Evolutionary conservation across 345 rosid genomes (phyloP).

Genomic region (Melaleuca quinquenervia): DNA sequence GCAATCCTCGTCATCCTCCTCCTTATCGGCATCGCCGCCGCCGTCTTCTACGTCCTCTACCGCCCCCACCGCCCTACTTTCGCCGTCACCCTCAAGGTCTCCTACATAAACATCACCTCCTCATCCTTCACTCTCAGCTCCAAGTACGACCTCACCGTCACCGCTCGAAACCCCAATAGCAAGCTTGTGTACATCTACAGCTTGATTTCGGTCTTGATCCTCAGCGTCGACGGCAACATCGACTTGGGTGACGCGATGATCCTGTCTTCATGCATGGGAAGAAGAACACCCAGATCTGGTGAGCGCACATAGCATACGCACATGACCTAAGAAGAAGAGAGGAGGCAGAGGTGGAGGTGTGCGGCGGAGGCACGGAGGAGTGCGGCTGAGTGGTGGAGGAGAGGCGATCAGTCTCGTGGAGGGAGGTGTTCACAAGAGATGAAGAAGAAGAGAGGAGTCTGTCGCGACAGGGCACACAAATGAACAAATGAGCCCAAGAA

Average conservation of each 20-base stretch:
- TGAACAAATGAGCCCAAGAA: too few species aligned
- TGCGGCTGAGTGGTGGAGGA: too few species aligned
- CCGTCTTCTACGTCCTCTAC: conserved; percentile 22
- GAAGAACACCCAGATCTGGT: too few species aligned
- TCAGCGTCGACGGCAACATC: conserved; percentile 18
- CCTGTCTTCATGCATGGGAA: conserved; percentile 45
- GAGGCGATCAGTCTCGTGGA: too few species aligned
- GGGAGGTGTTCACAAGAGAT: too few species aligned
- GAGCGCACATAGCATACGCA: too few species aligned
- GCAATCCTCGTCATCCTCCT: conserved; percentile 16
- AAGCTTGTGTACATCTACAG: conserved; percentile 53
- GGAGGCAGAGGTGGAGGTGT: too few species aligned
- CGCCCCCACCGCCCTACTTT: conserved; percentile 34
- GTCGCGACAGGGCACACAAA: too few species aligned
- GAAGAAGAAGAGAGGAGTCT: too few species aligned
- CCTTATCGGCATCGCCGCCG: conserved; percentile 17
- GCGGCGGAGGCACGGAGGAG: too few species aligned
- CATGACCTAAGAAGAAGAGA: too few species aligned
- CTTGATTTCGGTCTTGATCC: conserved; percentile 23
- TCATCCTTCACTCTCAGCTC: conserved; percentile 30
- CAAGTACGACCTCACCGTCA: conserved; percentile 46
- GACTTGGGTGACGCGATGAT: conserved; percentile 42
- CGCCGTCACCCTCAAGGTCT: conserved; percentile 19
- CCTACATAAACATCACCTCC: conserved; percentile 19
- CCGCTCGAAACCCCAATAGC: conserved; percentile 73